Evolutionary conservation across 257 asterid genomes (phyloP).

Genomic region (Capsicum baccatum): DNA sequence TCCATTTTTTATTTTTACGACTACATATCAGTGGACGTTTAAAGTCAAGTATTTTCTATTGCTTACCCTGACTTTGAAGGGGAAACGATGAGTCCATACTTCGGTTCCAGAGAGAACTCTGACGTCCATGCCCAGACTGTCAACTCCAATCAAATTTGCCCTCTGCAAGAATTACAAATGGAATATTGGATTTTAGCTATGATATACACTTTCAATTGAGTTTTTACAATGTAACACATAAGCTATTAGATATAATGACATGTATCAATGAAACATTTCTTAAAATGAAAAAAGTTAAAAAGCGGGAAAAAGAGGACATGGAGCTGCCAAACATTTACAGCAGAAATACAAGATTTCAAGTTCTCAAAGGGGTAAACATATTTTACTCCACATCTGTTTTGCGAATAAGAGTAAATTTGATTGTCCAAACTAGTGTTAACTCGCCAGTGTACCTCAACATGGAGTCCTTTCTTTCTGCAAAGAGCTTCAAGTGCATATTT

Average conservation of each 20-base stretch:
- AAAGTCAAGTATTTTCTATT: neutral
- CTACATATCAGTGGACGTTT: neutral
- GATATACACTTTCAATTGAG: neutral
- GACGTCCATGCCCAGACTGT: slow-evolving; percentile 84
- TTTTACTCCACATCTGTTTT: neutral
- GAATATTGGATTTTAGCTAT: neutral
- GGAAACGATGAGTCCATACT: slow-evolving; percentile 75
- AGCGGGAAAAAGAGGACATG: neutral
- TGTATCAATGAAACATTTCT: neutral
- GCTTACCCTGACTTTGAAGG: slow-evolving; percentile 76
- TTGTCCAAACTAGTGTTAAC: slow-evolving; percentile 11
- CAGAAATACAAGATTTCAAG: slow-evolving; percentile 16
- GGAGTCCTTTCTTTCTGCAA: slow-evolving; percentile 79
- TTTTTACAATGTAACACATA: neutral
- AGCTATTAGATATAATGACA: neutral
- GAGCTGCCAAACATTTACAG: slow-evolving; percentile 4
- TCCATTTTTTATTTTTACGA: neutral
- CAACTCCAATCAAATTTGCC: slow-evolving; percentile 74
- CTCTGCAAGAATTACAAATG: slow-evolving; percentile 40
- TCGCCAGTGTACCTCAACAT: slow-evolving; percentile 59
- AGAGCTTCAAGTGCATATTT: slow-evolving; percentile 71
- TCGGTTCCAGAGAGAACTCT: slow-evolving; percentile 67
- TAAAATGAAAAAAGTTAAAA: neutral
- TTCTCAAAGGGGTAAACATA: neutral
- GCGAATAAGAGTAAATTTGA: neutral